Base-by-base conservation (phyloP, 805 yeast species). In the Cyberlindnera americana region DNA sequence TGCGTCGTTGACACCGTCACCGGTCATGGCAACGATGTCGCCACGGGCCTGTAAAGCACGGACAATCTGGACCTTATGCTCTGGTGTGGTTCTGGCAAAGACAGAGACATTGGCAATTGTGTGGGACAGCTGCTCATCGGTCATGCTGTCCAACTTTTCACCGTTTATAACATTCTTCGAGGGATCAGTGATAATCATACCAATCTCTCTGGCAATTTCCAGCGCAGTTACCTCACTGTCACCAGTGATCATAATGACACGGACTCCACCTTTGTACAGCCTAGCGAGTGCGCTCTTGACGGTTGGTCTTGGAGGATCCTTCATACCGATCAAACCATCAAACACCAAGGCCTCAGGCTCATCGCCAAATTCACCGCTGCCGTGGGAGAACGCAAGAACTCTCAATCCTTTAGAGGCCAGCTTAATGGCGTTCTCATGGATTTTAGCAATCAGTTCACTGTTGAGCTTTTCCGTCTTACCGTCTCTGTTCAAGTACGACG, bases 11-110 rank as follows among this genome's bases (percentile, higher is more conserved):
- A 91, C 96, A 65, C 98, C 98, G 65, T 90, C 98, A 52, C 99
- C 99, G n/a, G 98, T 90, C 96, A 91, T 90, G 18, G 97, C 99
- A 37, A 91, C 98, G 47, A 91, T 81, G 61, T 91, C 95, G 37
- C 96, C 96, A 59, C 95, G 76, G 60, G 77, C 75, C 61, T 90
- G 95, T 48, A 90, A 70, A 0, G 96, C 96, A 56, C 84, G 78
- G 24, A 90, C 95, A 62, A 90, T 90, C 44, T 84, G 74, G 46
- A 90, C 82, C 59, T 90, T 90, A 63, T 90, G 96, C 59, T 89
- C 95, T 1, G 97, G 97, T 1, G 96, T 83, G 8, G 96, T 89
- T 68, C 97, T 79, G 6, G 97, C 96, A 70, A 90, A 89, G 4
- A 89, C 86, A 22, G 91, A 81, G 24, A 91, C 95, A 50, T 80